Percentiles rank a stretch among this genome's conserved stretches.
phyloP scores from a whole-genome alignment of 1,284 basidiomycete species.

The Tetrapyrgos nigripes region DNA sequence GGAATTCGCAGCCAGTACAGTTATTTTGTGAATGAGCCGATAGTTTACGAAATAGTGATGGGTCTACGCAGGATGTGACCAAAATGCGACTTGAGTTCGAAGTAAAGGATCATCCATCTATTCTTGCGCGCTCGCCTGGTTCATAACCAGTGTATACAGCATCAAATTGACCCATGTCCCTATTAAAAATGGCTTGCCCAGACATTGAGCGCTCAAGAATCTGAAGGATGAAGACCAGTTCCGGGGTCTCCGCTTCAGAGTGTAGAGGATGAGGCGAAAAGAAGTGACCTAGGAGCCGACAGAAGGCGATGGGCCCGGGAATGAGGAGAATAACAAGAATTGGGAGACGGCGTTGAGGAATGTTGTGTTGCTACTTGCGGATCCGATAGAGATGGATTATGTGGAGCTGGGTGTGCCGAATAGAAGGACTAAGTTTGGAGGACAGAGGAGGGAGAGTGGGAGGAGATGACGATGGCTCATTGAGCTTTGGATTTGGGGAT shows the following conservation, averaged over 20 bases:
- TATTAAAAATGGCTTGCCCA: too few relatives aligned
- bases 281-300: conserved; percentile 60
- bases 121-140: too few relatives aligned
- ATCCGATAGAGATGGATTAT: conserved; percentile 69
- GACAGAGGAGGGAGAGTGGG: conserved; percentile 51
- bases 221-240: conserved; percentile 64
- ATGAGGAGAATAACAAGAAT: conserved; percentile 49
- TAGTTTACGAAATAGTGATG: too few relatives aligned
- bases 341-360: conserved; percentile 60
- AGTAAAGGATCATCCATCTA: too few relatives aligned
- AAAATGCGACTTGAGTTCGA: too few relatives aligned
- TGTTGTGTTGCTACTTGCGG: conserved; percentile 69
- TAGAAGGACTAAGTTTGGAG: conserved; percentile 58
- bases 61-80: too few relatives aligned
- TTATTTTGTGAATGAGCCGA: too few relatives aligned
- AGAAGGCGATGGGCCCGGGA: conserved; percentile 44
- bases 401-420: conserved; percentile 63
- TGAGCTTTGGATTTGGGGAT: too few relatives aligned
- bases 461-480: conserved; percentile 44
- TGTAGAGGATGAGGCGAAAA: conserved; percentile 59
- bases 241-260: conserved; percentile 57
- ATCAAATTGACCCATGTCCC: too few relatives aligned
- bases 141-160: too few relatives aligned
- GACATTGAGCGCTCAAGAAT: too few relatives aligned
- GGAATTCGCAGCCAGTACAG: too few relatives aligned